Evolutionary conservation across 306 rosid species (phyloP), one percentile per base, ranked within the genome.

Genomic region (Abrus pulchellus): DNA sequence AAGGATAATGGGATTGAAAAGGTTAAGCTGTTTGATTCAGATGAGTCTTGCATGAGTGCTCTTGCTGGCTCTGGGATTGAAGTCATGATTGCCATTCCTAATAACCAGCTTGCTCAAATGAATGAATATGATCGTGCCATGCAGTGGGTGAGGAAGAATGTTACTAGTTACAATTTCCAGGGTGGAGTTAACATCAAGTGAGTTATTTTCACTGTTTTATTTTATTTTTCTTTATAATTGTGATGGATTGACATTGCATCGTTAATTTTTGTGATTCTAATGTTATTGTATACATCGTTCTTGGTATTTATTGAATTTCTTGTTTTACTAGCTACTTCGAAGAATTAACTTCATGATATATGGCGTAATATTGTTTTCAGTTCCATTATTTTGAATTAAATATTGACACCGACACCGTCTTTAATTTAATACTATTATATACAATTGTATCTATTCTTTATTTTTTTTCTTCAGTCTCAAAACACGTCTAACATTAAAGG

Each of bases 71-170:
- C 90, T n/a, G 89, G 74, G 27, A 84, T 95, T 57, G 93, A 95
- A 88, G 98, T 93, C 57, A 91, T 95, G 98, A 87, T 95, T 63
- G 99, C 89, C 40, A 95, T 95, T 76, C 99, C 98, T 4, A 95
- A 95, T 67, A 85, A 90, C 70, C 98, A 93, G 63, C 94, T 95
- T 11, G 75, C 75, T 36, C 83, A 66, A 4, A 87, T 95, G 97
- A 80, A 7, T 52, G 45, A 84, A 83, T 90, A 85, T 63, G 74
- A 83, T 54, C 94, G 96, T n/a, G 99, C 98, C 64, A 54, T 78
- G 77, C 90, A 90, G 44, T 95, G 99, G 99, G 99, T 95, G 28
- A 76, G 82, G 44, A 89, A 88, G 48, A 95, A 93, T 76, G 88
- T 93, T 4, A 88, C 99, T 4, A 79, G 92, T 62, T 89, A 90